Conservation (phyloP, 78 protist genomes). For the Tieghemostelium lacteum region DNA sequence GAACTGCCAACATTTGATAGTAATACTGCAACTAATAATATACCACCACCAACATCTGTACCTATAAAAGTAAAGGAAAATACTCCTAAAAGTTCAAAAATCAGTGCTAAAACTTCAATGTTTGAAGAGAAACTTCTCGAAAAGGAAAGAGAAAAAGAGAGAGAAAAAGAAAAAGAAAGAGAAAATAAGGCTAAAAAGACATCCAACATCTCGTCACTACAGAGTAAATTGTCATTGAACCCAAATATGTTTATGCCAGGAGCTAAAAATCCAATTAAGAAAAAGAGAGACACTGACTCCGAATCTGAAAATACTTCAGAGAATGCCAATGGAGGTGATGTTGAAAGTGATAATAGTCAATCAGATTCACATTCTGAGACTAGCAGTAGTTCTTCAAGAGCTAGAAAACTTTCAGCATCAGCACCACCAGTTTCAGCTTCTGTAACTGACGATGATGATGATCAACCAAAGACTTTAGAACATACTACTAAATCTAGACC, state of each 20-base stretch:
- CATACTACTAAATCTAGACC: conserved; percentile 68
- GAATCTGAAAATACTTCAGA: neutral
- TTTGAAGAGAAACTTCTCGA: conserved; percentile 38
- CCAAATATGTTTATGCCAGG: conserved; percentile 79
- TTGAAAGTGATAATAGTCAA: conserved; percentile 18
- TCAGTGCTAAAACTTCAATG: conserved; percentile 46
- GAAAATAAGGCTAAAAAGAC: conserved; percentile 16
- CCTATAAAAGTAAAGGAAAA: too few relatives aligned
- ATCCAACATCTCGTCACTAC: conserved; percentile 64
- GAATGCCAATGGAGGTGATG: neutral
- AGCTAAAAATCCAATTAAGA: conserved; percentile 39
- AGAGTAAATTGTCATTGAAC: conserved; percentile 53
- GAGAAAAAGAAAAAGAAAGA: conserved; percentile 3
- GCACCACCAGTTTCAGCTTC: neutral
- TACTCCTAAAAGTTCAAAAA: neutral
- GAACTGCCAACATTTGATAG: neutral
- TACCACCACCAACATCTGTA: too few relatives aligned
- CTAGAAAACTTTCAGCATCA: conserved; percentile 20
- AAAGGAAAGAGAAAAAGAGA: neutral
- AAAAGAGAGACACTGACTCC: conserved; percentile 31
- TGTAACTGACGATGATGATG: neutral
- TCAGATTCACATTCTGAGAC: neutral
- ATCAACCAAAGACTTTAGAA: conserved; percentile 8
- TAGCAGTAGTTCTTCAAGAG: neutral
- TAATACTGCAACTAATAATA: too few relatives aligned